Conservation (phyloP, 176 grass and related monocot species). For the Melocanna baccifera region DNA sequence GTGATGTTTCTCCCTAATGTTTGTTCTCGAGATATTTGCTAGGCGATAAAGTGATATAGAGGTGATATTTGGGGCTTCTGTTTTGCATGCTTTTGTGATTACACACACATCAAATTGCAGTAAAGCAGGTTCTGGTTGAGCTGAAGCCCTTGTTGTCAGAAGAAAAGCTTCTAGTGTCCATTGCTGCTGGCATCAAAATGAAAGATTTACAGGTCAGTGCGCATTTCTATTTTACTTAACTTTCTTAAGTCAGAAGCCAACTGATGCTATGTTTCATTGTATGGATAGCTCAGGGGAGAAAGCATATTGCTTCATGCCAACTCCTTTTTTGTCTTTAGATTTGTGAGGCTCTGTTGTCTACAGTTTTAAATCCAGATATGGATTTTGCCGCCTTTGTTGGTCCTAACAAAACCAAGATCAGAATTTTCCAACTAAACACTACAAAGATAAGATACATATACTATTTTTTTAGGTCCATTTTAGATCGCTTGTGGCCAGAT, state of each 20-base stretch:
- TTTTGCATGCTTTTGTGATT: background rate
- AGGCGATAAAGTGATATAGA: background rate
- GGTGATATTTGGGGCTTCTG: background rate
- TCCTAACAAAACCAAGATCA: background rate
- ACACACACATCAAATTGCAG: conserved; percentile 41
- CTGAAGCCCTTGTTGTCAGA: conserved; percentile 77
- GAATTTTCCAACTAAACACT: background rate
- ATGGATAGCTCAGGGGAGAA: background rate
- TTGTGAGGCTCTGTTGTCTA: background rate
- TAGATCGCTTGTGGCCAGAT: background rate
- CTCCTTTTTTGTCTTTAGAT: background rate
- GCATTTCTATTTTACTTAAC: background rate
- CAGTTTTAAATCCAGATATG: background rate
- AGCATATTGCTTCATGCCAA: background rate
- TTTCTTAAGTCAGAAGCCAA: background rate
- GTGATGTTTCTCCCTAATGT: background rate
- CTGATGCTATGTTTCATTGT: background rate
- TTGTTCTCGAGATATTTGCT: background rate
- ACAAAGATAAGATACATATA: background rate
- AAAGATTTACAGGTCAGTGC: conserved; percentile 78
- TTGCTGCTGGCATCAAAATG: conserved; percentile 97
- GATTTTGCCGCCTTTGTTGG: background rate
- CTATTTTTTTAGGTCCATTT: background rate
- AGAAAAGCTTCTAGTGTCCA: conserved; percentile 91
- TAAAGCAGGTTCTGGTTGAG: conserved; percentile 73